Evolutionary conservation across 2,329 filamentous ascomycete species (phyloP).

Genomic region (Colletotrichum incanum): DNA sequence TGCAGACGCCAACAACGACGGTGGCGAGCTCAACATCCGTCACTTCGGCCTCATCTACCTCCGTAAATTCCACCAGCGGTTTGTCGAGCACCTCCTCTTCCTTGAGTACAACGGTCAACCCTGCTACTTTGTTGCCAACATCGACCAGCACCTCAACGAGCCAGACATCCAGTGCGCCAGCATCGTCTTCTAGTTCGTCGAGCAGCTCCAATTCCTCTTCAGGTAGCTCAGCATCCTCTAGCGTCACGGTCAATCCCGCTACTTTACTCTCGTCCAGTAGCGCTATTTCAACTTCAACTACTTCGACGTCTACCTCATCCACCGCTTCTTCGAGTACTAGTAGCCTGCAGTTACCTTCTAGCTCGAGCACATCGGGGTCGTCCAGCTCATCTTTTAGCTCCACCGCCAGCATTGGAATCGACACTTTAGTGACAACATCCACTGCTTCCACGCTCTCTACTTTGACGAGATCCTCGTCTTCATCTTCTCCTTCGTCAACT

Average conservation of each 20-base stretch:
- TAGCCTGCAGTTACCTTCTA: not conserved
- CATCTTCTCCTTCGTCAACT: conserved; percentile 6
- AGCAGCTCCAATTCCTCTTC: not conserved
- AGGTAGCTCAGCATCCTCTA: not conserved
- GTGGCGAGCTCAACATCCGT: not conserved
- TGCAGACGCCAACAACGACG: conserved; percentile 19
- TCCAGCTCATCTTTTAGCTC: not conserved
- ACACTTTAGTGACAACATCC: not conserved
- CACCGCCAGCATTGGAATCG: not conserved
- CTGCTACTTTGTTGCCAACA: not conserved
- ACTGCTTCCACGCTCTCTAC: conserved; percentile 13
- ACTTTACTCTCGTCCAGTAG: not conserved
- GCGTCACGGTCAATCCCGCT: not conserved
- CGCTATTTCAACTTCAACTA: not conserved
- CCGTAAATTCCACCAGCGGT: not conserved
- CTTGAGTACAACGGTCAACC: not conserved
- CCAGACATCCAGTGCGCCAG: not conserved
- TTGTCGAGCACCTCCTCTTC: not conserved
- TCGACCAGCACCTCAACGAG: not conserved
- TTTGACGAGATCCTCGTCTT: conserved; percentile 11
- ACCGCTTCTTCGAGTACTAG: not conserved
- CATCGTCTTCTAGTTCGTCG: not conserved
- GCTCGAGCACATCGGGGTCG: not conserved
- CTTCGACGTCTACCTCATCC: not conserved
- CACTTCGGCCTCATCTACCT: not conserved